These are phyloP conservation scores for Ploettnerulaceae sp. DNA, from an alignment of 2,329 filamentous ascomycete species.

Conservation along the genomic window DNA sequence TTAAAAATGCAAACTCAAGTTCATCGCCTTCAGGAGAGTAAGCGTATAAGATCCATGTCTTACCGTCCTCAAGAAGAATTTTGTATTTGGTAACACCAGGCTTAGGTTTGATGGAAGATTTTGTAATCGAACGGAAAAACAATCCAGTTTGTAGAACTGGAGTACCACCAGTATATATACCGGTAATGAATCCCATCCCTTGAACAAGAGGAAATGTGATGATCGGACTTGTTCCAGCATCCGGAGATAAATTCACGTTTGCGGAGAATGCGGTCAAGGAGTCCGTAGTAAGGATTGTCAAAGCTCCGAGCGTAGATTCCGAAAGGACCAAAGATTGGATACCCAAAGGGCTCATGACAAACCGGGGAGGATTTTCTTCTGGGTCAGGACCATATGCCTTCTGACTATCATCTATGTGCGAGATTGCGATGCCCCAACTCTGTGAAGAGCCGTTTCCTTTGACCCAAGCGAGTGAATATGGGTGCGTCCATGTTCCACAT, in stretches of 20 bases:
- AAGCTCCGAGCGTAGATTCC: conserved; percentile 63
- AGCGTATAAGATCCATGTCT: conserved; percentile 77
- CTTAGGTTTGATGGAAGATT: conserved; percentile 51
- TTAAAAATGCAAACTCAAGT: conserved; percentile 63
- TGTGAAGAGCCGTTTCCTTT: conserved; percentile 55
- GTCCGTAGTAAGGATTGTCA: conserved; percentile 52
- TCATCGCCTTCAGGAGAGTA: conserved; percentile 53
- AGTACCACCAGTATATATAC: conserved; percentile 62
- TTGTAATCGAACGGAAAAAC: conserved; percentile 65
- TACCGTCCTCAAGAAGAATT: conserved; percentile 65
- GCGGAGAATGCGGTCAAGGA: conserved; percentile 53
- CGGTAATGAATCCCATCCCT: conserved; percentile 85
- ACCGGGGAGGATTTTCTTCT: conserved; percentile 55
- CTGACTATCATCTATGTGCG: conserved; percentile 65
- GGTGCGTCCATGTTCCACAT: conserved; percentile 67
- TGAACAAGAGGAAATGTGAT: conserved; percentile 81
- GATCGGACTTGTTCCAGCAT: conserved; percentile 47
- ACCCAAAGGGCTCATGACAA: conserved; percentile 76
- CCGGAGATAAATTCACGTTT: conserved; percentile 62
- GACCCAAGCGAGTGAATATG: conserved; percentile 65
- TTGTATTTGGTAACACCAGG: conserved; percentile 70
- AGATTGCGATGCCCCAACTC: conserved; percentile 74
- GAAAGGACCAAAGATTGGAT: conserved; percentile 79
- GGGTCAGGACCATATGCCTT: conserved; percentile 59
- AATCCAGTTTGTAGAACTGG: conserved; percentile 72